A percentile compares a stretch with the other conserved stretches of the same genome.
Evolutionary conservation across 495 filamentous ascomycete genomes (phyloP).

Genomic region (Tuber umbilicatum): DNA sequence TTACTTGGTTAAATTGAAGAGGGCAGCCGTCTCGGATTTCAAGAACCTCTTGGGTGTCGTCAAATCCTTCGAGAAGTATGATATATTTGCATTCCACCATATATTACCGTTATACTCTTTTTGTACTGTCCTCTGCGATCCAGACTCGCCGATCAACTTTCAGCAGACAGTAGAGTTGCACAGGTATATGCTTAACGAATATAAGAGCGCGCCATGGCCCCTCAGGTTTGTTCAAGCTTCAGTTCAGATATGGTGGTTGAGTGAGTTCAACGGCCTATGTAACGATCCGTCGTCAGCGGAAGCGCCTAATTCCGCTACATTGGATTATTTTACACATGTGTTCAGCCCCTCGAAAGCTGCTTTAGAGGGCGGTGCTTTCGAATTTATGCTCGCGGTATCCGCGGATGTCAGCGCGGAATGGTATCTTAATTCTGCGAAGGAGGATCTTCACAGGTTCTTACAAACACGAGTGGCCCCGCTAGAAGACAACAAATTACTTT

Average conservation of each 20-base stretch:
- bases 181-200: constrained; percentile 54
- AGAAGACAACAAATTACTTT: constrained; percentile 56
- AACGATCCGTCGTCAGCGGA: constrained; percentile 59
- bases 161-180: constrained; percentile 64
- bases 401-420: constrained; percentile 61
- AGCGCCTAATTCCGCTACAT: constrained; percentile 53
- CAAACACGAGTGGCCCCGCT: constrained; percentile 67
- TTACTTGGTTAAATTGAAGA: constrained; percentile 66
- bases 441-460: constrained; percentile 68
- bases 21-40: constrained; percentile 65
- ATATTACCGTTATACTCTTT: constrained; percentile 68
- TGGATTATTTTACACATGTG: constrained; percentile 48
- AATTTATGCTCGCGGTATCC: constrained; percentile 78
- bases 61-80: constrained; percentile 64
- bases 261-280: constrained; percentile 86
- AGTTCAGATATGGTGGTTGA: constrained; percentile 71
- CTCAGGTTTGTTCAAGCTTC: constrained; percentile 70
- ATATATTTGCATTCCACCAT: constrained; percentile 66
- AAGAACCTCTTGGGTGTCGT: constrained; percentile 58
- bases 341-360: constrained; percentile 46
- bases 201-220: constrained; percentile 61
- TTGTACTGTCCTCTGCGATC: constrained; percentile 66
- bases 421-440: constrained; percentile 39
- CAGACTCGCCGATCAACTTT: constrained; percentile 56
- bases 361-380: constrained; percentile 84